A percentile compares a stretch with the other conserved stretches of the same genome.
These are phyloP conservation scores for Alternaria atra DNA, from an alignment of 2,329 filamentous ascomycete genomes.

Conservation along the genomic window DNA sequence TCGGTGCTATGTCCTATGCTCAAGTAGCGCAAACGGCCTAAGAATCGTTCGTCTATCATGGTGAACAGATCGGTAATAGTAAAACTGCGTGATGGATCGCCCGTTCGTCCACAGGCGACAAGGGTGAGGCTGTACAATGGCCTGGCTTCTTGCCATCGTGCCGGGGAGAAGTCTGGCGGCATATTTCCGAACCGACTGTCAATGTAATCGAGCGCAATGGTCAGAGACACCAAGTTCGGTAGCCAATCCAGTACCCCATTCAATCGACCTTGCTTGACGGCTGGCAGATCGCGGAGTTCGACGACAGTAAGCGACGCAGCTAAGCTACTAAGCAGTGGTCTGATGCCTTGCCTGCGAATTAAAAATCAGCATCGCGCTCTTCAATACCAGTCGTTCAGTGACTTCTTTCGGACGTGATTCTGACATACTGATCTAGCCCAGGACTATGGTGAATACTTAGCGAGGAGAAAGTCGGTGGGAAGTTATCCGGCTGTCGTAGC, in stretches of 20 bases:
- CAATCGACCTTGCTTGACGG: constrained; percentile 49
- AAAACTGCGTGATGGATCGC: constrained; percentile 49
- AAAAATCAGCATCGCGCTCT: neutral
- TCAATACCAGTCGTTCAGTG: neutral
- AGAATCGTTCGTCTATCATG: constrained; percentile 52
- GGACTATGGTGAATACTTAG: constrained; percentile 56
- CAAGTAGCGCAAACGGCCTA: constrained; percentile 53
- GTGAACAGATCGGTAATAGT: constrained; percentile 54
- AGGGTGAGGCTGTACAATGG: constrained; percentile 53
- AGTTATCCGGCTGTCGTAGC: constrained; percentile 37
- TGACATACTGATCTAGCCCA: constrained; percentile 40
- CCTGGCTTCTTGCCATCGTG: constrained; percentile 33
- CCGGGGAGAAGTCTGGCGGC: constrained; percentile 23
- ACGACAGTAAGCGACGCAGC: constrained; percentile 46
- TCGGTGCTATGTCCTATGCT: constrained; percentile 50
- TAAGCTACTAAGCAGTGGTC: constrained; percentile 49
- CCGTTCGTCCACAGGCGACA: constrained; percentile 49
- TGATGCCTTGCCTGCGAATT: constrained; percentile 37
- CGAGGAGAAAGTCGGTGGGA: constrained; percentile 40
- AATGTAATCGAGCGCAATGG: constrained; percentile 59
- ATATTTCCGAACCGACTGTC: constrained; percentile 50
- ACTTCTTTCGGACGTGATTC: neutral
- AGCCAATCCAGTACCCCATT: constrained; percentile 54
- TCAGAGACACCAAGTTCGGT: constrained; percentile 52
- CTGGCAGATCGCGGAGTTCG: constrained; percentile 53